A percentile compares a stretch with the other conserved stretches of the same genome.
Evolutionary conservation across 2,329 filamentous ascomycete species (phyloP).

Genomic region (Fusarium incarnatum): DNA sequence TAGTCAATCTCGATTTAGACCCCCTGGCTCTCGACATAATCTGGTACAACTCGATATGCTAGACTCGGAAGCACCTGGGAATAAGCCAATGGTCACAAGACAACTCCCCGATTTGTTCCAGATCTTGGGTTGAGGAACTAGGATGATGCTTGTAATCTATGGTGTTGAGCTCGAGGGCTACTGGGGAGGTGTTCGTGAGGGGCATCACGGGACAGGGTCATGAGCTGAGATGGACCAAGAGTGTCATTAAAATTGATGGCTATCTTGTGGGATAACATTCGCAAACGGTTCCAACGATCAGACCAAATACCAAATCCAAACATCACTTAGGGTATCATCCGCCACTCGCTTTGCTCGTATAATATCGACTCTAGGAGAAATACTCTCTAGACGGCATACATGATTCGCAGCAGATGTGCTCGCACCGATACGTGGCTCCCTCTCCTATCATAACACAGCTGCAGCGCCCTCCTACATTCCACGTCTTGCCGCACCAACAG

Average conservation of each 20-base stretch:
- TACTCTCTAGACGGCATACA: slow-evolving; percentile 58
- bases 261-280: background rate
- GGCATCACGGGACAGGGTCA: background rate
- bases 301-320: background rate
- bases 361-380: slow-evolving; percentile 24
- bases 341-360: background rate
- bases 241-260: background rate
- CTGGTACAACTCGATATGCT: slow-evolving; percentile 38
- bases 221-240: background rate
- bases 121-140: slow-evolving; percentile 2
- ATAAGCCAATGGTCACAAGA: slow-evolving; percentile 28
- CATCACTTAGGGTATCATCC: slow-evolving; percentile 16
- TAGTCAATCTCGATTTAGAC: slow-evolving; percentile 39
- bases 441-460: slow-evolving; percentile 65
- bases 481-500: slow-evolving; percentile 67
- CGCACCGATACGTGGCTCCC: slow-evolving; percentile 61
- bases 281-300: background rate
- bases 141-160: slow-evolving; percentile 16
- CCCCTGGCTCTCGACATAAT: slow-evolving; percentile 43
- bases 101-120: slow-evolving; percentile 13
- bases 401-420: slow-evolving; percentile 65
- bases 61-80: slow-evolving; percentile 25
- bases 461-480: slow-evolving; percentile 63
- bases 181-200: background rate
- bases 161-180: background rate